phyloP scores from a whole-genome alignment of 495 filamentous ascomycete genomes.

The Tetracladium setigerum region DNA sequence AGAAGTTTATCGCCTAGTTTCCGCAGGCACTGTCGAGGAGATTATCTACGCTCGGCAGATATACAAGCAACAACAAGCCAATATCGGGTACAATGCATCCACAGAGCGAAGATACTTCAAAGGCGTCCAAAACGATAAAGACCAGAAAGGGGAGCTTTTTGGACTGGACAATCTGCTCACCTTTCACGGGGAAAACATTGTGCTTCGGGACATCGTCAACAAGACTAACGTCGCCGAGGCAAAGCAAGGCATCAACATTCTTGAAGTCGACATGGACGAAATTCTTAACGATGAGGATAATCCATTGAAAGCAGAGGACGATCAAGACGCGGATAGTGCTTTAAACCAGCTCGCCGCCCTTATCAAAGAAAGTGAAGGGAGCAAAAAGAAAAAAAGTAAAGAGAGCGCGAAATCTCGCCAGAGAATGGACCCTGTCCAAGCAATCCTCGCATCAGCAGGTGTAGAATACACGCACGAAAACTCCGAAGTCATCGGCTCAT shows the following conservation, averaged over 20 bases:
- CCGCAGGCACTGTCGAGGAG: constrained; percentile 90
- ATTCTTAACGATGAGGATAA: constrained; percentile 43
- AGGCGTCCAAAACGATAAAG: constrained; percentile 78
- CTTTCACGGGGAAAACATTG: constrained; percentile 69
- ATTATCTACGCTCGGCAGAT: constrained; percentile 96
- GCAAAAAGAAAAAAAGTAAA: constrained; percentile 20
- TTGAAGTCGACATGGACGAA: constrained; percentile 62
- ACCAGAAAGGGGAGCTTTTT: constrained; percentile 92
- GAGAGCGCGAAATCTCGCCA: constrained; percentile 25
- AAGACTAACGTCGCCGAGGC: constrained; percentile 96
- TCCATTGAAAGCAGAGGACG: constrained; percentile 37
- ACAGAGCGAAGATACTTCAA: constrained; percentile 93
- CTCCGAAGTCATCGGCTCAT: constrained; percentile 88
- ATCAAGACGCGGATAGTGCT: constrained; percentile 51
- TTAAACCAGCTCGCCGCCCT: constrained; percentile 72
- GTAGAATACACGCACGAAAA: constrained; percentile 97
- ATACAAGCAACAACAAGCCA: constrained; percentile 98
- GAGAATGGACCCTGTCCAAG: constrained; percentile 72
- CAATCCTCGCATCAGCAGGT: constrained; percentile 80
- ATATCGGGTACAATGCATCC: constrained; percentile 92
- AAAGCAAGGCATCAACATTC: constrained; percentile 72
- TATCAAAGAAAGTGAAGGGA: constrained; percentile 43
- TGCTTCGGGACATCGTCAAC: constrained; percentile 89
- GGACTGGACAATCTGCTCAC: constrained; percentile 82
- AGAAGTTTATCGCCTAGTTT: constrained; percentile 93